Evolutionary conservation across 768 basidiomycete genomes (phyloP), one percentile per base, ranked within the genome.

Genomic region (Dendrothele bispora): DNA sequence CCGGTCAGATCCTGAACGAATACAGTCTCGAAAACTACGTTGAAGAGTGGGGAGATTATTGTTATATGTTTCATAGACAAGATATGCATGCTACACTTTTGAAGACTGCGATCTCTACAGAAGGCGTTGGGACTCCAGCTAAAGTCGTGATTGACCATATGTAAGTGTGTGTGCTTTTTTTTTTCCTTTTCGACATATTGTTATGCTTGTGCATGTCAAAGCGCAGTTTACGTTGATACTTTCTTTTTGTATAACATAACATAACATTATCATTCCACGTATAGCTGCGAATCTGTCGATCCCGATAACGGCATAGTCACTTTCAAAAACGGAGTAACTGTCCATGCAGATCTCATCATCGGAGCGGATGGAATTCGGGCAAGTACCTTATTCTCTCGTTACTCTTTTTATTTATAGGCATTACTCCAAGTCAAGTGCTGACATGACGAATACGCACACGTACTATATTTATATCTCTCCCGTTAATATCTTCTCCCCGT

Each of bases 381-480:
- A 17, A 47, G 37, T 18, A 57, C 55, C n/a, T n/a, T n/a, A 43
- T 59, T 59, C 21, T 20, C 49, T 44, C 10, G 63, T 60, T 21
- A 61, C 64, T 48, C 49, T 66, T 14, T 64, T 66, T 26, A 51
- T 64, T 27, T 62, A 61, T 35, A 63, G 63, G 24, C 63, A 66
- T 37, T n/a, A n/a, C n/a, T n/a, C 63, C 63, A 43, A 65, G 63
- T 43, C n/a, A n/a, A n/a, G n/a, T n/a, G n/a, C n/a, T n/a, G n/a
- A n/a, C 63, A 63, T 46, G 63, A 63, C 42, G 49, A 50, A 59
- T n/a, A 61, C 61, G 48, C 5, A 59, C n/a, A 61, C 61, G 48
- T 5, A 54, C 51, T 18, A 0, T 39, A 27, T 55, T 52, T 18
- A 0, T 39, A 27, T 30, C 3, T 17, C 14, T 34, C 29, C 3